phyloP scores from a whole-genome alignment of 352 stramenopile species.

The Phytophthora pseudosyringae region DNA sequence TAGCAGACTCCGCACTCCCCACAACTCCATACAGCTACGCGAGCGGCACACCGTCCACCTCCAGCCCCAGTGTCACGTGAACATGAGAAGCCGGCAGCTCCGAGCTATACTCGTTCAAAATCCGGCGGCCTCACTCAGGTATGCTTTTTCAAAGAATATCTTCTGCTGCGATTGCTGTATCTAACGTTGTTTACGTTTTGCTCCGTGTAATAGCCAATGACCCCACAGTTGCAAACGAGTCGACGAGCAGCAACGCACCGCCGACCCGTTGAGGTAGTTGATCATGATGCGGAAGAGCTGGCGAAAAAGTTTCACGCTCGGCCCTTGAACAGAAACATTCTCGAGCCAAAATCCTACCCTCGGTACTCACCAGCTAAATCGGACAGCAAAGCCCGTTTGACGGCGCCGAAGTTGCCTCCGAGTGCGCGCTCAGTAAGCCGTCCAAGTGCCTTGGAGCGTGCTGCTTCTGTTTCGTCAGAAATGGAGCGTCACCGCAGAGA shows the following conservation, averaged over 20 bases:
- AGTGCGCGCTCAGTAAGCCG: slow-evolving; percentile 42
- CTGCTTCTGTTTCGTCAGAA: slow-evolving; percentile 35
- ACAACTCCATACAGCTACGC: slow-evolving; percentile 50
- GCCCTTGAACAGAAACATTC: slow-evolving; percentile 63
- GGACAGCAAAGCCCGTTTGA: slow-evolving; percentile 43
- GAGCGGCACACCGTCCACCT: slow-evolving; percentile 41
- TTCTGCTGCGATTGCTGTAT: neutral
- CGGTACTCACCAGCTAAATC: slow-evolving; percentile 37
- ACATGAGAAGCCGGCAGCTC: slow-evolving; percentile 28
- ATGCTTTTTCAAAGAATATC: slow-evolving; percentile 3
- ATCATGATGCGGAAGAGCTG: slow-evolving; percentile 78
- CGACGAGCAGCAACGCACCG: slow-evolving; percentile 62
- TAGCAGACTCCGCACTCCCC: slow-evolving; percentile 40
- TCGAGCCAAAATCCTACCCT: slow-evolving; percentile 48
- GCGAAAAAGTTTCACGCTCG: slow-evolving; percentile 80
- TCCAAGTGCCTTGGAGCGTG: slow-evolving; percentile 40
- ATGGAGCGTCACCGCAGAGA: slow-evolving; percentile 55
- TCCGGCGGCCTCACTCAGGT: slow-evolving; percentile 50
- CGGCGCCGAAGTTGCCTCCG: slow-evolving; percentile 54
- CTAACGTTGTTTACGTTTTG: slow-evolving; percentile 1
- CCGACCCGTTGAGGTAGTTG: slow-evolving; percentile 59
- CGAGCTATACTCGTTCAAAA: slow-evolving; percentile 38
- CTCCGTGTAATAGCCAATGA: slow-evolving; percentile 47
- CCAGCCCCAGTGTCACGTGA: slow-evolving; percentile 33
- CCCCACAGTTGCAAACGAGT: slow-evolving; percentile 71